These are phyloP conservation scores for Calonectria honghensis DNA, from an alignment of 2,329 filamentous ascomycete genomes.

Conservation along the genomic window DNA sequence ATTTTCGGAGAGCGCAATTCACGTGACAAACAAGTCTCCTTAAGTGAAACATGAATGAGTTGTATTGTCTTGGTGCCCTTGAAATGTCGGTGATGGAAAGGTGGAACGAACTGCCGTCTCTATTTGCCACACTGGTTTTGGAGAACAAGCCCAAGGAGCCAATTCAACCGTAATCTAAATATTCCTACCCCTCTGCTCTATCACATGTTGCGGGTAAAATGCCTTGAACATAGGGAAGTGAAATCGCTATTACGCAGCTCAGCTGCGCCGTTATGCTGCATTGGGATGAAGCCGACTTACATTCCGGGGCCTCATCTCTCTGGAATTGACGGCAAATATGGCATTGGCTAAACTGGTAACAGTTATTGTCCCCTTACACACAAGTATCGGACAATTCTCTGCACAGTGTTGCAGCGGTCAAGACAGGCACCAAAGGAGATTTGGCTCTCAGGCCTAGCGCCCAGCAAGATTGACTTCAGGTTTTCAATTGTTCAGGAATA, in stretches of 20 bases:
- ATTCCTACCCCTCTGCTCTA: too few relatives aligned
- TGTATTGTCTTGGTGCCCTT: not conserved
- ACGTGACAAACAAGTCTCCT: not conserved
- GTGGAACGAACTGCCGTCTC: not conserved
- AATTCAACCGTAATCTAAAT: too few relatives aligned
- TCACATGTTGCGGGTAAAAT: too few relatives aligned
- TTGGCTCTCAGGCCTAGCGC: not conserved
- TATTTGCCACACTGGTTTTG: too few relatives aligned
- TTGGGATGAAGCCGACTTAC: not conserved
- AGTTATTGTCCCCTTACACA: not conserved
- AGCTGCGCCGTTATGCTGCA: too few relatives aligned
- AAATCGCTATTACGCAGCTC: too few relatives aligned
- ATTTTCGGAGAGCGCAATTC: not conserved
- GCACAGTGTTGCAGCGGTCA: not conserved
- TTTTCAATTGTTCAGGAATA: not conserved
- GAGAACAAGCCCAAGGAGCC: too few relatives aligned
- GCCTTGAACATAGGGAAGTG: too few relatives aligned
- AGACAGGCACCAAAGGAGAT: not conserved
- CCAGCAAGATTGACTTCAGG: not conserved
- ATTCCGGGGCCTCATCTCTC: not conserved
- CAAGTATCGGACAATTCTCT: not conserved
- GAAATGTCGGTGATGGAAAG: not conserved
- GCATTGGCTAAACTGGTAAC: not conserved
- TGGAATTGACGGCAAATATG: not conserved
- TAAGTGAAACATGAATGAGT: not conserved